Percentiles rank a stretch among this genome's conserved stretches.
These are phyloP conservation scores for Amaranthus cruentus DNA, from an alignment of 148 eudicot species.

Conservation along the genomic window DNA sequence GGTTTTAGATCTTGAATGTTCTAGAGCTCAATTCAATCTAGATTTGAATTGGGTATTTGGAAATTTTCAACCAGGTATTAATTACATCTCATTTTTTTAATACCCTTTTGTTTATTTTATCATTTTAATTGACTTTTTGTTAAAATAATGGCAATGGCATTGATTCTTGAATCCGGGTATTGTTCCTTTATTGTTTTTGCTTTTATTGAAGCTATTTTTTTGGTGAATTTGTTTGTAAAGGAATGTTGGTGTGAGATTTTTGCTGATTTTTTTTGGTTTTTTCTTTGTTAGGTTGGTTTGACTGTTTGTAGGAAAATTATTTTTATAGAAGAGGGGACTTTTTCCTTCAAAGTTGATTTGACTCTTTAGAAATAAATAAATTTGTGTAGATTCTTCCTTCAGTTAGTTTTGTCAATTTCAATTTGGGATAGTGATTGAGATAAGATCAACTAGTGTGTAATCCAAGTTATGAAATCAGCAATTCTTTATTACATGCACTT, in stretches of 20 bases:
- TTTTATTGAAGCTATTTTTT: background rate
- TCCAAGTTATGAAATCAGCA: conserved; percentile 14
- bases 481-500: conserved; percentile 11
- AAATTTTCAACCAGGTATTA: conserved; percentile 14
- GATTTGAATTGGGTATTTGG: conserved; percentile 23
- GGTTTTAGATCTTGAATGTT: conserved; percentile 28
- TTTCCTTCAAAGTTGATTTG: conserved; percentile 21
- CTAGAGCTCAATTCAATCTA: conserved; percentile 12
- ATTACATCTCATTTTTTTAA: background rate
- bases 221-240: background rate
- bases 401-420: background rate
- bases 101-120: conserved; percentile 7
- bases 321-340: background rate
- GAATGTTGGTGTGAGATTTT: background rate
- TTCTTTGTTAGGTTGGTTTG: conserved; percentile 21
- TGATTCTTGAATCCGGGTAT: conserved; percentile 8
- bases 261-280: background rate
- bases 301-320: conserved; percentile 13
- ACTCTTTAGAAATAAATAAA: background rate
- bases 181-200: background rate
- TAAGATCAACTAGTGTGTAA: conserved; percentile 18
- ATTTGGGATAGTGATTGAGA: conserved; percentile 22
- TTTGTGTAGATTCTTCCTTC: background rate
- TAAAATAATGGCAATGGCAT: background rate
- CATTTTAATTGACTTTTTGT: conserved; percentile 4